These are phyloP conservation scores for Bruguiera gymnorhiza DNA, from an alignment of 345 rosid species.

Conservation along the genomic window DNA sequence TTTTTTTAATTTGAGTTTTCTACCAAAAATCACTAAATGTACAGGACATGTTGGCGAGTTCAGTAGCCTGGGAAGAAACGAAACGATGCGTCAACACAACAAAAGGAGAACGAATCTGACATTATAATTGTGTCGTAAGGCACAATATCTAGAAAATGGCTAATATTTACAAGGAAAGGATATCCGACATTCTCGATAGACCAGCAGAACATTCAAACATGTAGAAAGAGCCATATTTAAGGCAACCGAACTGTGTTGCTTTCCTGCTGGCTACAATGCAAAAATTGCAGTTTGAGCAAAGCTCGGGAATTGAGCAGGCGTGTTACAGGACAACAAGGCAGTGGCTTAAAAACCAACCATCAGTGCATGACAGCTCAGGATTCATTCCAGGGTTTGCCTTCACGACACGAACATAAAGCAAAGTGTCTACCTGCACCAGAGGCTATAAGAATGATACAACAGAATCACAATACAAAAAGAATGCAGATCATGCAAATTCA, in stretches of 20 bases:
- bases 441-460: neutral
- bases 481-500: neutral
- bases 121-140: neutral
- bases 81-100: neutral
- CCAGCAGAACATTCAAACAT: conserved; percentile 84
- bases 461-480: neutral
- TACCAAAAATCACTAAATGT: conserved; percentile 63
- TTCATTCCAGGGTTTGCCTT: conserved; percentile 68
- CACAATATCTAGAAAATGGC: neutral
- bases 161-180: neutral
- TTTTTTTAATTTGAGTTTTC: conserved; percentile 30
- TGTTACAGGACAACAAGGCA: conserved; percentile 2
- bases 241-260: conserved; percentile 70
- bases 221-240: conserved; percentile 51
- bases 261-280: conserved; percentile 60
- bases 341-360: conserved; percentile 39
- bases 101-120: conserved; percentile 1
- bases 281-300: conserved; percentile 8
- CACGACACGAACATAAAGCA: conserved; percentile 68
- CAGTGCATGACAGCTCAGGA: conserved; percentile 72
- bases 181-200: conserved; percentile 67
- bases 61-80: conserved; percentile 45
- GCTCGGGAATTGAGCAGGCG: neutral
- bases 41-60: conserved; percentile 73
- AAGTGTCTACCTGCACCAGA: conserved; percentile 57